Conservation (phyloP, 2,329 filamentous ascomycete genomes). For the Nemania abortiva region DNA sequence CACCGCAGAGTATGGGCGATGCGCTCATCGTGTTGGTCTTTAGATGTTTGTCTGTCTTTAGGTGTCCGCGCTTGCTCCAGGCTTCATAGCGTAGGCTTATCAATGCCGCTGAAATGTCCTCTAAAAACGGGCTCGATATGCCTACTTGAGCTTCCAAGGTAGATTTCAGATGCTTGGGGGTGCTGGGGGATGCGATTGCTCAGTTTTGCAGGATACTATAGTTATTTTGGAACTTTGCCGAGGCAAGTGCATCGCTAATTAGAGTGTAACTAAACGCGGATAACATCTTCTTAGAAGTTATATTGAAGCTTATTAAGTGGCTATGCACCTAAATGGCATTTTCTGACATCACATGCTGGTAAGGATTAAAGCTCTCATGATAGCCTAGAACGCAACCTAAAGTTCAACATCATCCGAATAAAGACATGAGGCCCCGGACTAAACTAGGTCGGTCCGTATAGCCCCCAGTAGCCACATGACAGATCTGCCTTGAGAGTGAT, state of each 20-base stretch:
- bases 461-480: background rate
- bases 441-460: background rate
- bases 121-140: background rate
- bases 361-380: background rate
- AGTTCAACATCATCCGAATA: background rate
- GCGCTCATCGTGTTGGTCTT: background rate
- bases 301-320: background rate
- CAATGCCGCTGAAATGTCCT: background rate
- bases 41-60: background rate
- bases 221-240: no score
- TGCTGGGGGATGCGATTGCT: no score
- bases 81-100: background rate
- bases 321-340: no score
- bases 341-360: no score
- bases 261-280: no score
- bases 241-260: no score
- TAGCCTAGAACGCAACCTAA: background rate
- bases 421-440: background rate
- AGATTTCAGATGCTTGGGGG: no score
- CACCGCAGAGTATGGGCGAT: background rate
- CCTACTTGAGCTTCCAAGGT: background rate
- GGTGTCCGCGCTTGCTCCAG: background rate
- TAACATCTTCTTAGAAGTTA: no score
- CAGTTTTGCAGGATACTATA: no score
- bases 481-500: conserved; percentile 1